Evolutionary conservation across 1,284 basidiomycete genomes (phyloP).

Genomic region (Ustilago shanxiensis): DNA sequence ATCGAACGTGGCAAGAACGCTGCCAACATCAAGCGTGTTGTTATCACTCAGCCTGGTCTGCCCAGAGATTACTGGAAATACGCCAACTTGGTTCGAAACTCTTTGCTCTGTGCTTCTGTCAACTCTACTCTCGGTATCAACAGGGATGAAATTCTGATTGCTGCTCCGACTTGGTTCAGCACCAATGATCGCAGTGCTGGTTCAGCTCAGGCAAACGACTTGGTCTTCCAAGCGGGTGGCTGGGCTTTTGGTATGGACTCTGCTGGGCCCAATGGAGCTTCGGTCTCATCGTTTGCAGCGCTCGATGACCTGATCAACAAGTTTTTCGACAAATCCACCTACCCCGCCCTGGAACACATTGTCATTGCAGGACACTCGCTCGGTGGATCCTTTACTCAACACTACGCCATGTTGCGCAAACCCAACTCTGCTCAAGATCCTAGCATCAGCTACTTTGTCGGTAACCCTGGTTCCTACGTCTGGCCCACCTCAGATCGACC

Average conservation of each 20-base stretch:
- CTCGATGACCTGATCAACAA: slow-evolving; percentile 58
- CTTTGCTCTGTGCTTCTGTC: slow-evolving; percentile 52
- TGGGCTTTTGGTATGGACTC: slow-evolving; percentile 53
- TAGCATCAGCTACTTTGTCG: slow-evolving; percentile 55
- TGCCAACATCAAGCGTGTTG: slow-evolving; percentile 55
- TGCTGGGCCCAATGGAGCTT: slow-evolving; percentile 43
- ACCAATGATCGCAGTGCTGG: slow-evolving; percentile 50
- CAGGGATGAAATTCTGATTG: slow-evolving; percentile 55
- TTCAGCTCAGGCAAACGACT: slow-evolving; percentile 48
- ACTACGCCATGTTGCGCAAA: slow-evolving; percentile 64
- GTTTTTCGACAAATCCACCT: slow-evolving; percentile 59
- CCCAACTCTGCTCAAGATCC: slow-evolving; percentile 37
- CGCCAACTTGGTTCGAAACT: slow-evolving; percentile 61
- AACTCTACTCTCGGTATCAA: slow-evolving; percentile 54
- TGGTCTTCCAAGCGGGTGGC: slow-evolving; percentile 41
- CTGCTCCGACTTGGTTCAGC: slow-evolving; percentile 57
- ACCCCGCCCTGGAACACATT: slow-evolving; percentile 58
- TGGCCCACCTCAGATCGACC: slow-evolving; percentile 54
- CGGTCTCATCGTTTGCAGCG: slow-evolving; percentile 52
- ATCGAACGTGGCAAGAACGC: slow-evolving; percentile 42
- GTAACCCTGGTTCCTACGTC: slow-evolving; percentile 60
- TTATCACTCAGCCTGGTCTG: slow-evolving; percentile 59
- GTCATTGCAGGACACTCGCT: slow-evolving; percentile 65
- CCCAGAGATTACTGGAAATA: slow-evolving; percentile 65
- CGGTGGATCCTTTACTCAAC: slow-evolving; percentile 58